Evolutionary conservation across 352 stramenopile genomes (phyloP).

Genomic region (Globisporangium alternatum): DNA sequence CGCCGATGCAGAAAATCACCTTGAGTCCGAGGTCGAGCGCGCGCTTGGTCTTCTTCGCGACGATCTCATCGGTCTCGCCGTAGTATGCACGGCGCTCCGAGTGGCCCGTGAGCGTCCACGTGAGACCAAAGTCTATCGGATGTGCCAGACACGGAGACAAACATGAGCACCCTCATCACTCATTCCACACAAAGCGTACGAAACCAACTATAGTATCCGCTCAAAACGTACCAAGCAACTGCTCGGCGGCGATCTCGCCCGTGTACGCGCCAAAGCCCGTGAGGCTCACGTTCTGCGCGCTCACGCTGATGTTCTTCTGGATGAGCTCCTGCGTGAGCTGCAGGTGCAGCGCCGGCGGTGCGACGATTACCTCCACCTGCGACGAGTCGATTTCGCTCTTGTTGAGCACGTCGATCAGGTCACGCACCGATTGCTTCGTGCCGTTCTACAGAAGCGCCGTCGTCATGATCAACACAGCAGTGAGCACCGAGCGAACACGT

Average conservation of each 20-base stretch:
- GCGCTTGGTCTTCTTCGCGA: constrained; percentile 93
- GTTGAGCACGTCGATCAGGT: constrained; percentile 87
- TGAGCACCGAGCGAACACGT: background rate
- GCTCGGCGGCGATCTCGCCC: constrained; percentile 87
- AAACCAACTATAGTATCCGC: no score
- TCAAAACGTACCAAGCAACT: constrained; percentile 62
- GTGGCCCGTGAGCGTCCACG: constrained; percentile 89
- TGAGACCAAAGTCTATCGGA: constrained; percentile 57
- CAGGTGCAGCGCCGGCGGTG: constrained; percentile 74
- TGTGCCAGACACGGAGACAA: background rate
- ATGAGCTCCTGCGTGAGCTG: constrained; percentile 45
- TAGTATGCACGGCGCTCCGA: constrained; percentile 92
- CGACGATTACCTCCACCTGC: constrained; percentile 77
- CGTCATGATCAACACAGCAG: background rate
- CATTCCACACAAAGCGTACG: no score
- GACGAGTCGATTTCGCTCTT: constrained; percentile 52
- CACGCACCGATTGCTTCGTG: constrained; percentile 79
- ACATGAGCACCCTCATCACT: background rate
- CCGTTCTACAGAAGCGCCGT: constrained; percentile 37
- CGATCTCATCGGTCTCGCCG: constrained; percentile 90
- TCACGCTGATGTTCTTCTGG: constrained; percentile 62
- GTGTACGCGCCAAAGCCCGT: constrained; percentile 92
- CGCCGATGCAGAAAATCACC: constrained; percentile 97
- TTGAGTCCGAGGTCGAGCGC: constrained; percentile 87
- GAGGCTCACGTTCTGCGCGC: constrained; percentile 79